Conservation (phyloP, 805 yeast species). For the Saccharomycopsis capsularis region DNA sequence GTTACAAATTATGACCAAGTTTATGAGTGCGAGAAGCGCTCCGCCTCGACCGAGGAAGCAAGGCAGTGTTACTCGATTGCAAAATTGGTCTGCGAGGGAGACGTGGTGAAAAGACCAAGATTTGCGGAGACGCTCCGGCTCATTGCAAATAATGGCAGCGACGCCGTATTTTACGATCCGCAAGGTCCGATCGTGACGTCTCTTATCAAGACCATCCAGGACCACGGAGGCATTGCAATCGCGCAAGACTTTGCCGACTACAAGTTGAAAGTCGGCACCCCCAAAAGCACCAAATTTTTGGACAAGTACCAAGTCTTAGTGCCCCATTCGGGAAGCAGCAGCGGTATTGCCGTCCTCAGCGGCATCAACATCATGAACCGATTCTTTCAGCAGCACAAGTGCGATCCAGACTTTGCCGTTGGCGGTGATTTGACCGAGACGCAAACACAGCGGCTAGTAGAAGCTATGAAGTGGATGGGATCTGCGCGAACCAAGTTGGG, state of each 20-base stretch:
- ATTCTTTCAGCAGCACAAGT: slow-evolving; percentile 31
- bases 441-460: slow-evolving; percentile 63
- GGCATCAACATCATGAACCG: slow-evolving; percentile 62
- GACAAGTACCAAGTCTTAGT: slow-evolving; percentile 42
- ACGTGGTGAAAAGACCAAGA: slow-evolving; percentile 47
- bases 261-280: slow-evolving; percentile 36
- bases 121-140: slow-evolving; percentile 60
- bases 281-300: slow-evolving; percentile 37
- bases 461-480: slow-evolving; percentile 91
- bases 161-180: slow-evolving; percentile 77
- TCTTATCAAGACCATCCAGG: slow-evolving; percentile 43
- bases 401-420: slow-evolving; percentile 18
- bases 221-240: slow-evolving; percentile 61
- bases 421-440: slow-evolving; percentile 43
- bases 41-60: neutral
- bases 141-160: slow-evolving; percentile 72
- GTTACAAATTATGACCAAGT: slow-evolving; percentile 29
- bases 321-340: slow-evolving; percentile 59
- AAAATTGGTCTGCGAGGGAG: slow-evolving; percentile 47
- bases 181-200: slow-evolving; percentile 62
- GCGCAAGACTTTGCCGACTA: slow-evolving; percentile 63
- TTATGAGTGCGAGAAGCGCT: slow-evolving; percentile 12
- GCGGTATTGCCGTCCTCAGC: slow-evolving; percentile 75
- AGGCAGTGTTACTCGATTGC: slow-evolving; percentile 19
- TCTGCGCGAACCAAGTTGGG: slow-evolving; percentile 83